Percentiles rank a stretch among this genome's conserved stretches.
phyloP scores from a whole-genome alignment of 1,139 yeast genomes.

The Hyphopichia pseudoburtonii region DNA sequence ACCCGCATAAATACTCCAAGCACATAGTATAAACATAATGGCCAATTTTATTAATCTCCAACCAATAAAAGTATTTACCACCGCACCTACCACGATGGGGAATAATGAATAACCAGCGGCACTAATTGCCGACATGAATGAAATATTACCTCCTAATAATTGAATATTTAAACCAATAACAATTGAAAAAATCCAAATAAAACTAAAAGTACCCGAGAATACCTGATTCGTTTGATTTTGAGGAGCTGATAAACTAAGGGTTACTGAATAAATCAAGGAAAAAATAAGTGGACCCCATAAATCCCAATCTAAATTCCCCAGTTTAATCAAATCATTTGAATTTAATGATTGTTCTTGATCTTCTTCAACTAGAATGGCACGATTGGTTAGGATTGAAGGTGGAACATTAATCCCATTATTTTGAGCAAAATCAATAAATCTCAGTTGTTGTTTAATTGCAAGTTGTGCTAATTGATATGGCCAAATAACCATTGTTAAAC shows the following conservation, averaged over 20 bases:
- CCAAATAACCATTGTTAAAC: conserved; percentile 72
- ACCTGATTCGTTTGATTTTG: conserved; percentile 40
- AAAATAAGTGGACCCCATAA: conserved; percentile 87
- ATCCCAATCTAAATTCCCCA: conserved; percentile 69
- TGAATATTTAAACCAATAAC: conserved; percentile 69
- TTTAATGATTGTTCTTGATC: conserved; percentile 18
- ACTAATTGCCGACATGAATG: conserved; percentile 75
- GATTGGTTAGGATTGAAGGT: conserved; percentile 30
- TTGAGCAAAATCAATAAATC: conserved; percentile 42
- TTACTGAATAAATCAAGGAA: conserved; percentile 61
- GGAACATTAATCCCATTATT: conserved; percentile 48
- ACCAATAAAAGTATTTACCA: conserved; percentile 53
- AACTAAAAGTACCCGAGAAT: conserved; percentile 50
- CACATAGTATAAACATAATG: conserved; percentile 51
- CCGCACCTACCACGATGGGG: conserved; percentile 69
- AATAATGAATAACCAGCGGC: conserved; percentile 81
- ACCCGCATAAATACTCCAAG: conserved; percentile 77
- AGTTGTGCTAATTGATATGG: conserved; percentile 51
- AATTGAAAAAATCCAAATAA: conserved; percentile 58
- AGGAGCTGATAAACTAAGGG: conserved; percentile 47
- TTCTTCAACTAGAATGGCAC: conserved; percentile 30
- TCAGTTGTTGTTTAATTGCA: conserved; percentile 46
- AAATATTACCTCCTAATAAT: conserved; percentile 68
- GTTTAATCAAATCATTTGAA: conserved; percentile 18
- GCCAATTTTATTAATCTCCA: conserved; percentile 57